A percentile compares a stretch with the other conserved stretches of the same genome.
Conservation (phyloP, 2,329 filamentous ascomycete genomes). For the Trematosphaeria pertusa region DNA sequence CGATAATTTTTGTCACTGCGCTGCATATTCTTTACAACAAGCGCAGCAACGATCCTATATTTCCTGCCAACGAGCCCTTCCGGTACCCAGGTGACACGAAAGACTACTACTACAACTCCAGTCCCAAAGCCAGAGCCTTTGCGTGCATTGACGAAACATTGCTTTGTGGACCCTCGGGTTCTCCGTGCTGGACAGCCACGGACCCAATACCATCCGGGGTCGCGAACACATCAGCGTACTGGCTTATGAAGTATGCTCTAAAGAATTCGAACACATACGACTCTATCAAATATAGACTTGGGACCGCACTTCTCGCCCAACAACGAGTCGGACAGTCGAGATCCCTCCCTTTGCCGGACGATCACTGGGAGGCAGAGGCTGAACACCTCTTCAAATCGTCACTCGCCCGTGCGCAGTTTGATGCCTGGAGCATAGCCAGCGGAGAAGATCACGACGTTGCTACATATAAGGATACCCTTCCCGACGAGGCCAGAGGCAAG, state of each 20-base stretch:
- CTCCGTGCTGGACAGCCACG: background rate
- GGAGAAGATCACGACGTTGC: conserved; percentile 8
- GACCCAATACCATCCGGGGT: background rate
- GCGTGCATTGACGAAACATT: conserved; percentile 2
- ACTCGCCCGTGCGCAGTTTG: conserved; percentile 10
- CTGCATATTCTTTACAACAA: conserved; percentile 3
- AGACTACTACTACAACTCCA: background rate
- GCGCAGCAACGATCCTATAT: conserved; percentile 2
- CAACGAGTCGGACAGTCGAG: conserved; percentile 1
- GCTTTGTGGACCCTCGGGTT: background rate
- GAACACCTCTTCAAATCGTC: conserved; percentile 9
- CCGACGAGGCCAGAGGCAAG: background rate
- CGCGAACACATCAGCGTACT: conserved; percentile 1
- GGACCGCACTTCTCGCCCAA: conserved; percentile 1
- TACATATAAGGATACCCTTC: conserved; percentile 3
- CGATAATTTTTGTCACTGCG: conserved; percentile 3
- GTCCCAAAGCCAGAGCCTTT: conserved; percentile 1
- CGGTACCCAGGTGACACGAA: background rate
- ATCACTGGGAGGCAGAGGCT: conserved; percentile 10
- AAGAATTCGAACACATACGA: conserved; percentile 5
- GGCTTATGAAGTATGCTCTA: conserved; percentile 5
- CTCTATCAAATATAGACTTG: conserved; percentile 3
- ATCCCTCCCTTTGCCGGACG: conserved; percentile 1
- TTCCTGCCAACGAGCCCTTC: background rate
- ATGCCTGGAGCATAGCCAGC: conserved; percentile 11